These are phyloP conservation scores for Phellopilus nigrolimitatus DNA, from an alignment of 1,284 basidiomycete genomes.

Conservation along the genomic window DNA sequence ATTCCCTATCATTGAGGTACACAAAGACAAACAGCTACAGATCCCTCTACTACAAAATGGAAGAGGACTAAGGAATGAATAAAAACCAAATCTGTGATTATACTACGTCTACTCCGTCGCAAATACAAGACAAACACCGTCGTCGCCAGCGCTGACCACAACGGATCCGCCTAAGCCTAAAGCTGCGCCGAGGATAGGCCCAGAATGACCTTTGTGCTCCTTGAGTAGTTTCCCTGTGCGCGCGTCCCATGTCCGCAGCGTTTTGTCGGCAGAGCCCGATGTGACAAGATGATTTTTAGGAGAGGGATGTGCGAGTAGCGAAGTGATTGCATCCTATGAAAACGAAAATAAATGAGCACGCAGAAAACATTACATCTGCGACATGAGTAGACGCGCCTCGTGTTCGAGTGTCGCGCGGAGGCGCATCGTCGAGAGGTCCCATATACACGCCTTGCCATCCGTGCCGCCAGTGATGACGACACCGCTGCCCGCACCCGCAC, in stretches of 20 bases:
- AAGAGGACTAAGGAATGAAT: too few species aligned
- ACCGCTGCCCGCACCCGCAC: constrained; percentile 44
- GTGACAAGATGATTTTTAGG: constrained; percentile 75
- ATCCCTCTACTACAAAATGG: not conserved
- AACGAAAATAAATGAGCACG: too few species aligned
- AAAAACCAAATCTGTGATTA: not conserved
- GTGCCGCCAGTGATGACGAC: constrained; percentile 87
- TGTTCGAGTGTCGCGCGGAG: constrained; percentile 78
- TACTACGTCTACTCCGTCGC: constrained; percentile 44
- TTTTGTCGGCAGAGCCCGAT: constrained; percentile 82
- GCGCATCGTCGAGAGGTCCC: constrained; percentile 87
- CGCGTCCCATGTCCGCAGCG: constrained; percentile 89
- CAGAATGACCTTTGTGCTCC: constrained; percentile 83
- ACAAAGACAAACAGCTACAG: too few species aligned
- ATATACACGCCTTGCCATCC: constrained; percentile 91
- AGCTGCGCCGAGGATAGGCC: constrained; percentile 74
- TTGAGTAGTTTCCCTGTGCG: constrained; percentile 77
- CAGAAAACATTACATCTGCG: too few species aligned
- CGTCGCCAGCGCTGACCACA: constrained; percentile 82
- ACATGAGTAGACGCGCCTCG: constrained; percentile 49
- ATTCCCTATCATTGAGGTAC: too few species aligned
- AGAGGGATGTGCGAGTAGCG: constrained; percentile 67
- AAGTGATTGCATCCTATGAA: constrained; percentile 80
- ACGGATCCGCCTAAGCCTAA: constrained; percentile 64
- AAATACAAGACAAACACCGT: constrained; percentile 78